phyloP scores from a whole-genome alignment of 345 rosid species.

The Microthlaspi erraticum region DNA sequence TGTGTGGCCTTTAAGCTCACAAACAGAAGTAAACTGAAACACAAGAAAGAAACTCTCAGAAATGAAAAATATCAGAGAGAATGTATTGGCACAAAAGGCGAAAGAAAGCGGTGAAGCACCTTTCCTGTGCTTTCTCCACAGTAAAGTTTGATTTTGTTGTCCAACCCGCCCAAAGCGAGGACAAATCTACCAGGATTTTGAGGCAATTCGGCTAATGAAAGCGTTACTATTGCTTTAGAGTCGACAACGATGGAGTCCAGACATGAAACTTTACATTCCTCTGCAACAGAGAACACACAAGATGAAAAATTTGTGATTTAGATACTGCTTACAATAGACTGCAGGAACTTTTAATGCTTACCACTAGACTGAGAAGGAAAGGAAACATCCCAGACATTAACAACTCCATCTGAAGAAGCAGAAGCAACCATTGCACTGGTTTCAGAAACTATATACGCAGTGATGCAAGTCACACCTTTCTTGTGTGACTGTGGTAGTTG shows the following conservation, averaged over 20 bases:
- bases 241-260: constrained; percentile 67
- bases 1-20: constrained; percentile 92
- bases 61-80: constrained; percentile 5
- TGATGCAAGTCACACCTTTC: constrained; percentile 88
- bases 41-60: constrained; percentile 19
- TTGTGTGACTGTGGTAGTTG: constrained; percentile 76
- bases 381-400: constrained; percentile 66
- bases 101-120: constrained; percentile 47
- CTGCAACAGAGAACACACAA: constrained; percentile 47
- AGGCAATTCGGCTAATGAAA: constrained; percentile 79
- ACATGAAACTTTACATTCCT: constrained; percentile 63
- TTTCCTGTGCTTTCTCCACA: constrained; percentile 73
- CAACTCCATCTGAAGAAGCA: constrained; percentile 83
- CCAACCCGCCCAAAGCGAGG: constrained; percentile 96
- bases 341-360: constrained; percentile 31
- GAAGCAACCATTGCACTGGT: constrained; percentile 70
- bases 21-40: constrained; percentile 71
- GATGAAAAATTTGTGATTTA: background rate
- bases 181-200: constrained; percentile 57
- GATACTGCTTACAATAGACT: constrained; percentile 1
- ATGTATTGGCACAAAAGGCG: background rate
- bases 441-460: constrained; percentile 70
- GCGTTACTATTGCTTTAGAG: constrained; percentile 83
- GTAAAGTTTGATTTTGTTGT: constrained; percentile 78
- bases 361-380: constrained; percentile 59